Evolutionary conservation across 768 basidiomycete genomes (phyloP).

Genomic region (Lactarius deliciosus): DNA sequence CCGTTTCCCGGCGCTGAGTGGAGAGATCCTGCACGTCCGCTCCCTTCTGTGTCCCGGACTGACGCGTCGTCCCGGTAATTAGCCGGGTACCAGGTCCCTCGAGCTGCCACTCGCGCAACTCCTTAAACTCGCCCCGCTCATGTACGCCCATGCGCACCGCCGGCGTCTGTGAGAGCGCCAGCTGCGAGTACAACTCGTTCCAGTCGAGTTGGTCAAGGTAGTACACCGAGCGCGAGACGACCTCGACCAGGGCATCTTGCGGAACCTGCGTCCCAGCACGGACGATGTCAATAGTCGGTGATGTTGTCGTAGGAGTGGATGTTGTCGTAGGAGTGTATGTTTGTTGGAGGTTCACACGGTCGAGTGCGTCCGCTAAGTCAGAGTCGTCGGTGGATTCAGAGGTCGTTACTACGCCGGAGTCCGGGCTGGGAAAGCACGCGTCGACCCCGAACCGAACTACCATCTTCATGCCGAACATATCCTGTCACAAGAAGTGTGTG

Average conservation of each 20-base stretch:
- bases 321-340: not conserved
- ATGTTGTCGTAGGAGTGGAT: not conserved
- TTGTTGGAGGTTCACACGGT: slow-evolving; percentile 24
- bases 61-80: slow-evolving; percentile 4
- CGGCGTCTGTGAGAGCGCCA: slow-evolving; percentile 67
- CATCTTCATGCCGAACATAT: slow-evolving; percentile 56
- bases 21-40: slow-evolving; percentile 3
- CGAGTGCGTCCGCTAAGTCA: slow-evolving; percentile 28
- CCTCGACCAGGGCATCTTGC: slow-evolving; percentile 34
- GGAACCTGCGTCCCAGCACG: slow-evolving; percentile 24
- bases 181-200: slow-evolving; percentile 61
- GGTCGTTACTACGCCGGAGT: not conserved
- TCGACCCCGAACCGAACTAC: slow-evolving; percentile 61
- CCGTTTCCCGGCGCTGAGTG: slow-evolving; percentile 1
- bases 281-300: slow-evolving; percentile 11
- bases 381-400: slow-evolving; percentile 29
- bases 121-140: slow-evolving; percentile 50
- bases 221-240: slow-evolving; percentile 35
- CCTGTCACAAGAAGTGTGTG: slow-evolving; percentile 38
- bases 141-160: slow-evolving; percentile 63
- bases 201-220: slow-evolving; percentile 45
- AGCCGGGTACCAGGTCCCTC: slow-evolving; percentile 18
- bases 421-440: slow-evolving; percentile 30
- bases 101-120: slow-evolving; percentile 46
- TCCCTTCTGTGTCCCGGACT: not conserved